Conservation (phyloP, 2,329 filamentous ascomycete genomes). For the Talaromyces sp. region DNA sequence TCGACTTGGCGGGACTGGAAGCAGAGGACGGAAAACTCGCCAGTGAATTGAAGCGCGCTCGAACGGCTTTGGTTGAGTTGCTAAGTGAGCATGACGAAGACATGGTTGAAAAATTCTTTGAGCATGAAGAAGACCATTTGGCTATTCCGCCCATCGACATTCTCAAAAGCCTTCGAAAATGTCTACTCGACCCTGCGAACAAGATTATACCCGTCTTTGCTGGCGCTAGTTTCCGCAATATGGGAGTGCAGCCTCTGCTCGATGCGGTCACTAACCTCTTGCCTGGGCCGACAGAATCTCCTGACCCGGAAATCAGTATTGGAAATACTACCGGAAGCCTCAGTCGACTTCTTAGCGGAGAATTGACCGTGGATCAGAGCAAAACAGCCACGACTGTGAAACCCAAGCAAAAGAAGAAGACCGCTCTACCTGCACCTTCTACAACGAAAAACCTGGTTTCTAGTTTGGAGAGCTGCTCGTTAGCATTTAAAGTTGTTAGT, state of each 20-base stretch:
- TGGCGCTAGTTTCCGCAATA: constrained; percentile 87
- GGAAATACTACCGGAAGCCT: constrained; percentile 53
- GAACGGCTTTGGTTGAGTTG: constrained; percentile 71
- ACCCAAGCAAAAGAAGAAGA: constrained; percentile 36
- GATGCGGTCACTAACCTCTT: constrained; percentile 85
- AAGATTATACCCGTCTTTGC: constrained; percentile 80
- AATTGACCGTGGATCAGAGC: constrained; percentile 33
- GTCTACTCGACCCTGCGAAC: constrained; percentile 60
- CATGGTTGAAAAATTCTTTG: constrained; percentile 78
- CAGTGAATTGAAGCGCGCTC: constrained; percentile 67
- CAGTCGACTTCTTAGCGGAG: constrained; percentile 42
- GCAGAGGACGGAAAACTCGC: constrained; percentile 46
- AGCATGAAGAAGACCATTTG: constrained; percentile 66
- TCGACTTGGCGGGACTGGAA: constrained; percentile 50
- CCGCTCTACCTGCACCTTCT: constrained; percentile 36
- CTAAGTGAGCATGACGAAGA: constrained; percentile 83
- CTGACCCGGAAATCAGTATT: constrained; percentile 70
- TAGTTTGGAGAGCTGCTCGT: constrained; percentile 62
- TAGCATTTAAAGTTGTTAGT: constrained; percentile 90
- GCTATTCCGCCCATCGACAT: constrained; percentile 62
- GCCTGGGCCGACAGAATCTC: constrained; percentile 73
- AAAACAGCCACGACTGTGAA: constrained; percentile 28
- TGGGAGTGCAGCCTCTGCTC: constrained; percentile 86
- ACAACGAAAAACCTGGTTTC: constrained; percentile 41
- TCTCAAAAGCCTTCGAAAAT: constrained; percentile 66